phyloP scores from a whole-genome alignment of 345 rosid species.

The Jatropha curcas region DNA sequence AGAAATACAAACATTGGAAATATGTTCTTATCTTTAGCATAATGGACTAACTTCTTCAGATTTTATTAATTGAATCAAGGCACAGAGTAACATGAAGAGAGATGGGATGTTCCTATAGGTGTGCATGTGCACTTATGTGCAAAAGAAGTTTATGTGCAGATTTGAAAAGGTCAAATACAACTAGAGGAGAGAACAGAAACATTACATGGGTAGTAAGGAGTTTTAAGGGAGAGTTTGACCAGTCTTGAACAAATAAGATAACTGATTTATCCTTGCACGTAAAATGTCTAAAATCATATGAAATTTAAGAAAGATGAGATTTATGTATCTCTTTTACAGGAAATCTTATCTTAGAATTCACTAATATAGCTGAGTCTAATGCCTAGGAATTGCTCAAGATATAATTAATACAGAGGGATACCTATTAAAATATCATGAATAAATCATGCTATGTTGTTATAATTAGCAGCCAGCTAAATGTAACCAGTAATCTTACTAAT shows the following conservation, averaged over 20 bases:
- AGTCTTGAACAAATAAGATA: not conserved
- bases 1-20: not conserved
- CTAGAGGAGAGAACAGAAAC: not conserved
- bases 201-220: not conserved
- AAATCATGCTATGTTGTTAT: not conserved
- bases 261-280: not conserved
- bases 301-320: not conserved
- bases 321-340: not conserved
- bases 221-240: not conserved
- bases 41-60: not conserved
- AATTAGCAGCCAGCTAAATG: too few relatives aligned
- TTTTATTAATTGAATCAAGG: not conserved
- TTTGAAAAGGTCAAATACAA: not conserved
- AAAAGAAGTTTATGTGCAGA: slow-evolving; percentile 5
- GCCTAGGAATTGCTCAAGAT: not conserved
- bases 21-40: slow-evolving; percentile 3
- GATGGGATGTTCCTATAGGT: not conserved
- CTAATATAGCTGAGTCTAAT: not conserved
- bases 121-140: not conserved
- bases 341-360: not conserved
- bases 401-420: not conserved
- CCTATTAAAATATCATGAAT: too few relatives aligned
- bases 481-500: too few relatives aligned
- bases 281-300: not conserved
- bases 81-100: not conserved